Evolutionary conservation across 2,329 filamentous ascomycete species (phyloP).

Genomic region (Fusarium xylarioides): DNA sequence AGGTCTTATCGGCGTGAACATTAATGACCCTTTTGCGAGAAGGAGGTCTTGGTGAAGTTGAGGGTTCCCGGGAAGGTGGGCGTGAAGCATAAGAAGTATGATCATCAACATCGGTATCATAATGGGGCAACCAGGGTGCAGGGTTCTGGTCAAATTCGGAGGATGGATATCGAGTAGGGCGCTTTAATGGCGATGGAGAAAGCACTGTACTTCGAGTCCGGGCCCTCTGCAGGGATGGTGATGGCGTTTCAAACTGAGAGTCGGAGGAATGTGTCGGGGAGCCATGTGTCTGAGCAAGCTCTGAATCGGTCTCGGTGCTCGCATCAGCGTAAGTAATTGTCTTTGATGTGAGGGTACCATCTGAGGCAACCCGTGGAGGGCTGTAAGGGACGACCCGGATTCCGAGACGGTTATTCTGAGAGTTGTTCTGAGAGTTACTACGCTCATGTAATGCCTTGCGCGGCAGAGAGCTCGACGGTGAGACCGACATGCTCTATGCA

Average conservation of each 20-base stretch:
- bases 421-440: constrained; percentile 43
- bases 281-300: constrained; percentile 21
- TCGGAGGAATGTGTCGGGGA: constrained; percentile 33
- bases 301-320: constrained; percentile 36
- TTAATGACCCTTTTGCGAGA: constrained; percentile 55
- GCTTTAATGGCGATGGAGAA: constrained; percentile 34
- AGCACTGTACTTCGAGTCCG: constrained; percentile 25
- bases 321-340: constrained; percentile 39
- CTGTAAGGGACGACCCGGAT: constrained; percentile 53
- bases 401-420: constrained; percentile 45
- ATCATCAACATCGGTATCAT: constrained; percentile 32
- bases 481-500: constrained; percentile 48
- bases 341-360: constrained; percentile 41
- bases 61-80: constrained; percentile 31
- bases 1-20: constrained; percentile 67
- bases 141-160: constrained; percentile 29
- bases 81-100: constrained; percentile 30
- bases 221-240: constrained; percentile 34
- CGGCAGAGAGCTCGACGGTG: constrained; percentile 44
- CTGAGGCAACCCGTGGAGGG: constrained; percentile 49
- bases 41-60: constrained; percentile 42
- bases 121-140: constrained; percentile 34
- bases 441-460: constrained; percentile 44
- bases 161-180: constrained; percentile 22
- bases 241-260: constrained; percentile 38